These are phyloP conservation scores for Singerocomus rubriflavus DNA, from an alignment of 1,284 basidiomycete genomes.

Conservation along the genomic window DNA sequence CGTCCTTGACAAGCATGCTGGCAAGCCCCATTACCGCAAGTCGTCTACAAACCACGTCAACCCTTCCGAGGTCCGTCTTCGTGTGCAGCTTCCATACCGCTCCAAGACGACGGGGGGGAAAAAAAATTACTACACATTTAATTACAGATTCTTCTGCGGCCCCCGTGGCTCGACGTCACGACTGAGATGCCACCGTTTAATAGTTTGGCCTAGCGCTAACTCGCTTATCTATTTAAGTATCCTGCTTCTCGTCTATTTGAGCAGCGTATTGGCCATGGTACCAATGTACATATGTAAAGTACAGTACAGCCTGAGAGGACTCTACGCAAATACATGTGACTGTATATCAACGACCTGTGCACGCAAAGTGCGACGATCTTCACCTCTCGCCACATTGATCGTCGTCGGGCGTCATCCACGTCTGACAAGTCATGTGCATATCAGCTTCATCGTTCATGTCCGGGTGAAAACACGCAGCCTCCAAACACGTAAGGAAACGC, in stretches of 20 bases:
- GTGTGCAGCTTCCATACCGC: conserved; percentile 8
- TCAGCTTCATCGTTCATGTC: conserved; percentile 21
- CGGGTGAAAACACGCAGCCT: conserved; percentile 7
- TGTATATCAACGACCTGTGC: background rate
- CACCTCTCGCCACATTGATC: conserved; percentile 19
- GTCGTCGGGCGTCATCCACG: conserved; percentile 10
- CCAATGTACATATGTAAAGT: conserved; percentile 23
- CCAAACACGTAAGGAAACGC: conserved; percentile 9
- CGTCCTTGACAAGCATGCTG: conserved; percentile 11
- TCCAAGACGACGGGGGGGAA: background rate
- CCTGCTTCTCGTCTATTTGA: conserved; percentile 20
- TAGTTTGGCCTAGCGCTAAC: conserved; percentile 21
- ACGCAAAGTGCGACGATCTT: conserved; percentile 11
- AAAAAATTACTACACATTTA: conserved; percentile 9
- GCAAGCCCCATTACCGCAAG: conserved; percentile 5
- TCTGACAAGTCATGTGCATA: conserved; percentile 10
- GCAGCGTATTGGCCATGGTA: conserved; percentile 1
- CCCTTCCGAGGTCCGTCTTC: conserved; percentile 7
- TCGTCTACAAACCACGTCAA: conserved; percentile 8
- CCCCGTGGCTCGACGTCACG: conserved; percentile 1
- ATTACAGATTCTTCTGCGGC: conserved; percentile 11
- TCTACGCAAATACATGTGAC: conserved; percentile 6
- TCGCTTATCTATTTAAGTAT: conserved; percentile 24
- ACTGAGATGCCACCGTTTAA: conserved; percentile 2
- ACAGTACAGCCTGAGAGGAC: background rate